These are phyloP conservation scores for Aspergillus floridensis DNA, from an alignment of 2,329 filamentous ascomycete species.

Conservation along the genomic window DNA sequence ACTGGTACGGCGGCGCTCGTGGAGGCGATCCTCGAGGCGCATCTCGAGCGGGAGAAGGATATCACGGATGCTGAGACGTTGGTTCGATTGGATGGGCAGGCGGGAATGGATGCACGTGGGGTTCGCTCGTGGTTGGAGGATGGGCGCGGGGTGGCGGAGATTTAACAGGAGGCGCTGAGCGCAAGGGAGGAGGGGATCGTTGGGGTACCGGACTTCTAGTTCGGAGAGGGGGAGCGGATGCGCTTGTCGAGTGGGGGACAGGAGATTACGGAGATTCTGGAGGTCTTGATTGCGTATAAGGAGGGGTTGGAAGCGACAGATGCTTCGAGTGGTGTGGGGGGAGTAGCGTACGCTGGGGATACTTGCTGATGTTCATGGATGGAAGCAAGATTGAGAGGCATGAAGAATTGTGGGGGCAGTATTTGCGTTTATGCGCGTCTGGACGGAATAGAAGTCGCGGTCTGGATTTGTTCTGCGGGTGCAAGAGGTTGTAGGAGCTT, in stretches of 20 bases:
- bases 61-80: slow-evolving; percentile 14
- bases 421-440: no score
- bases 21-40: slow-evolving; percentile 17
- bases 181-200: slow-evolving; percentile 8
- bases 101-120: slow-evolving; percentile 7
- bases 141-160: slow-evolving; percentile 9
- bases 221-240: slow-evolving; percentile 13
- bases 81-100: slow-evolving; percentile 10
- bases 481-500: no score
- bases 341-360: not conserved
- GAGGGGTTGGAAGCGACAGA: not conserved
- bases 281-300: slow-evolving; percentile 13
- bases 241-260: slow-evolving; percentile 11
- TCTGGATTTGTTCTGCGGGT: no score
- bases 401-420: no score
- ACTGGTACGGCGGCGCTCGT: slow-evolving; percentile 11
- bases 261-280: slow-evolving; percentile 20
- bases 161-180: slow-evolving; percentile 10
- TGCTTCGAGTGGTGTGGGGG: not conserved
- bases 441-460: no score
- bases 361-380: not conserved
- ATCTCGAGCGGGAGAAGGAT: slow-evolving; percentile 22
- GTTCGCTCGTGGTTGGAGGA: slow-evolving; percentile 14
- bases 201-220: slow-evolving; percentile 21
- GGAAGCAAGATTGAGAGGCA: no score